phyloP scores from a whole-genome alignment of 768 basidiomycete species.

The Russula compacta region DNA sequence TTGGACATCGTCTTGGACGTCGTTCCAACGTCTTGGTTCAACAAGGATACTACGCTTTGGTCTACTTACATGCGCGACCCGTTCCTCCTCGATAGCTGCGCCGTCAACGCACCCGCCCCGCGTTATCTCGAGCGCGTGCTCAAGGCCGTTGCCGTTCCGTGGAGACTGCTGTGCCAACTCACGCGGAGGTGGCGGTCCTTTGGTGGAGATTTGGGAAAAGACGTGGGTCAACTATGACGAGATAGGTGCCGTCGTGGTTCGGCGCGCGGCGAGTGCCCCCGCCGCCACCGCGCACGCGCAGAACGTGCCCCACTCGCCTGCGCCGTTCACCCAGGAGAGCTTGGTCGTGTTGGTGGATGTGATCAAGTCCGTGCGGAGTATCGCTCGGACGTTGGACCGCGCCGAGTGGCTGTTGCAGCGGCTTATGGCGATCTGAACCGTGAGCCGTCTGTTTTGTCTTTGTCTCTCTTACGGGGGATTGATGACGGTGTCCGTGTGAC shows the following conservation, averaged over 20 bases:
- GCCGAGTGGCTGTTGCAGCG: slow-evolving; percentile 60
- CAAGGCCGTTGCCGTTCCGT: slow-evolving; percentile 48
- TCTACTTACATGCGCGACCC: slow-evolving; percentile 52
- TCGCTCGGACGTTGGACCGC: slow-evolving; percentile 39
- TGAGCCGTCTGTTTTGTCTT: slow-evolving; percentile 19
- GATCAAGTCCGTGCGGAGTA: slow-evolving; percentile 47
- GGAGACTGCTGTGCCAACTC: slow-evolving; percentile 22
- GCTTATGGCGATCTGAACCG: slow-evolving; percentile 78
- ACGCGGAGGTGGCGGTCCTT: slow-evolving; percentile 19
- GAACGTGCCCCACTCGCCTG: neutral
- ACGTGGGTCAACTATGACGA: slow-evolving; percentile 64
- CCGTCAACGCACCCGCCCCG: slow-evolving; percentile 75
- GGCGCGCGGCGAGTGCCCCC: slow-evolving; percentile 17
- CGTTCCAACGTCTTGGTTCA: too few species aligned
- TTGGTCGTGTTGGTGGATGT: slow-evolving; percentile 74
- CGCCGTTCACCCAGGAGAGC: slow-evolving; percentile 75
- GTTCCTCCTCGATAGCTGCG: slow-evolving; percentile 52
- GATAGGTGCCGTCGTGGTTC: slow-evolving; percentile 48
- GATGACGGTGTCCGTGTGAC: neutral
- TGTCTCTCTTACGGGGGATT: too few species aligned
- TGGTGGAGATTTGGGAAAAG: slow-evolving; percentile 44
- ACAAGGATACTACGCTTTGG: too few species aligned
- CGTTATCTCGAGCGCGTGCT: slow-evolving; percentile 76
- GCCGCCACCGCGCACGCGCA: neutral
- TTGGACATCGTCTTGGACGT: too few species aligned